phyloP scores from a whole-genome alignment of 2,329 filamentous ascomycete species.

The Tolypocladium pustulatum region DNA sequence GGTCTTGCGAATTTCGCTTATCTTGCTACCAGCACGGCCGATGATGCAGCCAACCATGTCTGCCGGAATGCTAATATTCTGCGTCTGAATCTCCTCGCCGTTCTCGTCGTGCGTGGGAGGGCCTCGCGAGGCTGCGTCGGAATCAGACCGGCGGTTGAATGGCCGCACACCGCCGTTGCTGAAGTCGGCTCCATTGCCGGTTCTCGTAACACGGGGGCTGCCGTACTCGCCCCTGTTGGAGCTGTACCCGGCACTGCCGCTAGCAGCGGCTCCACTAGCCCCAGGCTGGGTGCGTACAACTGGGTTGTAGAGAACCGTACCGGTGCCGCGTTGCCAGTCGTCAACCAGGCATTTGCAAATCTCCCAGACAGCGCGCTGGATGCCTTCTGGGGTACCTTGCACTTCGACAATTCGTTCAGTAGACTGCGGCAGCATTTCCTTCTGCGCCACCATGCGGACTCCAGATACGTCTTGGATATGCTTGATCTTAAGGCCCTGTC shows the following conservation, averaged over 20 bases:
- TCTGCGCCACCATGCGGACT: conserved; percentile 98
- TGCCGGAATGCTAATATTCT: conserved; percentile 98
- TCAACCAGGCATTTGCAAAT: conserved; percentile 98
- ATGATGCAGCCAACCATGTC: conserved; percentile 99
- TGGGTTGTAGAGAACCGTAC: conserved; percentile 95
- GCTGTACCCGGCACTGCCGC: conserved; percentile 24
- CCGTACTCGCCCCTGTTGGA: conserved; percentile 41
- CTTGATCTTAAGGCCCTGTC: conserved; percentile 97
- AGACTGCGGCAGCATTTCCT: conserved; percentile 98
- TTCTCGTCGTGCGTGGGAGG: conserved; percentile 89
- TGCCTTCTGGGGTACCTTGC: conserved; percentile 86
- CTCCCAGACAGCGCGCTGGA: conserved; percentile 95
- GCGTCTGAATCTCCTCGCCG: conserved; percentile 93
- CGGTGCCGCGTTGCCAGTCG: conserved; percentile 94
- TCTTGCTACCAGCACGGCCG: conserved; percentile 88
- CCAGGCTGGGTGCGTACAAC: conserved; percentile 71
- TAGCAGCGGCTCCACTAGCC: conserved; percentile 33
- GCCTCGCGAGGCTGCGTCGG: conserved; percentile 68
- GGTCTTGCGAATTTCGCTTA: conserved; percentile 95
- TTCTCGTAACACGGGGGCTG: conserved; percentile 74
- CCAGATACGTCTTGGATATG: conserved; percentile 95
- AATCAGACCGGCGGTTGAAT: conserved; percentile 72
- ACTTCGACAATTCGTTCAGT: conserved; percentile 97
- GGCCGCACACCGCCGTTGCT: conserved; percentile 62
- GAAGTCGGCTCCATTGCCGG: conserved; percentile 95